phyloP scores from a whole-genome alignment of 2,329 filamentous ascomycete species.

The Laburnicola sp. region DNA sequence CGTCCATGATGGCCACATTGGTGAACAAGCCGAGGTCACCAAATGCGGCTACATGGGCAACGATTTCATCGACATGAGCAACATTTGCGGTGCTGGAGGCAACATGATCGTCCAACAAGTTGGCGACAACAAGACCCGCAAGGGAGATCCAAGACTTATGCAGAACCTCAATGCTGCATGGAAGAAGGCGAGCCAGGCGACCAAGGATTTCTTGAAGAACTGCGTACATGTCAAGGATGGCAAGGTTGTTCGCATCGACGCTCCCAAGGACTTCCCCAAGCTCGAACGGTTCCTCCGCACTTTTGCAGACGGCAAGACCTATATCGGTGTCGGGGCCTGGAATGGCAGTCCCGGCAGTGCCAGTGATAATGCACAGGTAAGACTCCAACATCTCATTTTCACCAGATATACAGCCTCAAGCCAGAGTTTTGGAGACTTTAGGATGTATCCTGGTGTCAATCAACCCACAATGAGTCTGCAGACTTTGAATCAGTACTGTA shows the following conservation, averaged over 20 bases:
- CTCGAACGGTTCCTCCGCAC: slow-evolving; percentile 45
- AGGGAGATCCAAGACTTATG: slow-evolving; percentile 48
- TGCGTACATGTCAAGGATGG: slow-evolving; percentile 30
- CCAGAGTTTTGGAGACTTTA: no score
- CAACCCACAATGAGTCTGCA: not conserved
- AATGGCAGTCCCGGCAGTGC: slow-evolving; percentile 36
- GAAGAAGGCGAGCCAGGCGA: slow-evolving; percentile 38
- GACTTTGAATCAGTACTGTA: not conserved
- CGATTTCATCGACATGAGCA: slow-evolving; percentile 41
- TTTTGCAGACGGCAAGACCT: slow-evolving; percentile 43
- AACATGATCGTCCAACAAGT: slow-evolving; percentile 47
- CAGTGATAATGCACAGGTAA: slow-evolving; percentile 40
- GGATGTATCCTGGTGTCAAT: not conserved
- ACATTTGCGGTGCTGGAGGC: slow-evolving; percentile 47
- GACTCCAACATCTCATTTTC: not conserved
- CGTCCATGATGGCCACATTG: slow-evolving; percentile 44
- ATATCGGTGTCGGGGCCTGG: slow-evolving; percentile 48
- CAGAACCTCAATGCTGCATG: slow-evolving; percentile 44
- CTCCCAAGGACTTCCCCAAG: slow-evolving; percentile 42
- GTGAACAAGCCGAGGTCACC: slow-evolving; percentile 49
- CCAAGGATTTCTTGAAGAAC: slow-evolving; percentile 37
- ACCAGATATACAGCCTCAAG: not conserved
- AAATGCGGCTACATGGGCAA: slow-evolving; percentile 42
- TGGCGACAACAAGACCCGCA: slow-evolving; percentile 42
- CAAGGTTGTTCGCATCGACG: slow-evolving; percentile 26